Conservation (phyloP, 2,329 filamentous ascomycete species). For the Colletotrichum orchidophilum region DNA sequence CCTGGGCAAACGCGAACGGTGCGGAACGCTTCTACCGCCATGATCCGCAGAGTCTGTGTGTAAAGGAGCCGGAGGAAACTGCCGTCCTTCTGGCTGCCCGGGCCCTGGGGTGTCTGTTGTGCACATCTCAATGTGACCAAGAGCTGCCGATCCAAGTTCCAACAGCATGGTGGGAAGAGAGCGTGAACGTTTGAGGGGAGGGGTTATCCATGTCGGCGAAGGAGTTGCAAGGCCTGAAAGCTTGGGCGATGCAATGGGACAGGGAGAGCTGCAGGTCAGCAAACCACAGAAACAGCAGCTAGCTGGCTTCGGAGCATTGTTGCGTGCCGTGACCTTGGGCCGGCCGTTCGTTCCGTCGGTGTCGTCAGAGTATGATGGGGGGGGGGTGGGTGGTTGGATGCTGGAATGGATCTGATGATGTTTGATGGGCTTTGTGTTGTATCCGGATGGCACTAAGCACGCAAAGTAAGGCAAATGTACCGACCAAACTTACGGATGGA, state of each 20-base stretch:
- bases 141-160: constrained; percentile 3
- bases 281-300: not conserved
- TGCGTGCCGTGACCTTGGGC: not conserved
- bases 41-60: constrained; percentile 20
- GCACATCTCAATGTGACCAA: not conserved
- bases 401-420: not conserved
- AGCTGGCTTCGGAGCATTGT: constrained; percentile 4
- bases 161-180: not conserved
- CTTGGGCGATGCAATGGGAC: not conserved
- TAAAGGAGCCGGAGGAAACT: not conserved
- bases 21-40: constrained; percentile 6
- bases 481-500: no score
- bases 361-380: not conserved
- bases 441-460: no score
- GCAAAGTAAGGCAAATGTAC: no score
- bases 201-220: constrained; percentile 10
- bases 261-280: not conserved
- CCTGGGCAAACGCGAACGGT: constrained; percentile 2
- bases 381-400: not conserved
- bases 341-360: constrained; percentile 10
- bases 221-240: not conserved
- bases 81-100: not conserved
- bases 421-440: not conserved
- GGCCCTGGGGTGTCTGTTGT: not conserved
- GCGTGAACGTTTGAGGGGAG: not conserved